These are phyloP conservation scores for Penicillium occitanis DNA, from an alignment of 2,329 filamentous ascomycete genomes.

Conservation along the genomic window DNA sequence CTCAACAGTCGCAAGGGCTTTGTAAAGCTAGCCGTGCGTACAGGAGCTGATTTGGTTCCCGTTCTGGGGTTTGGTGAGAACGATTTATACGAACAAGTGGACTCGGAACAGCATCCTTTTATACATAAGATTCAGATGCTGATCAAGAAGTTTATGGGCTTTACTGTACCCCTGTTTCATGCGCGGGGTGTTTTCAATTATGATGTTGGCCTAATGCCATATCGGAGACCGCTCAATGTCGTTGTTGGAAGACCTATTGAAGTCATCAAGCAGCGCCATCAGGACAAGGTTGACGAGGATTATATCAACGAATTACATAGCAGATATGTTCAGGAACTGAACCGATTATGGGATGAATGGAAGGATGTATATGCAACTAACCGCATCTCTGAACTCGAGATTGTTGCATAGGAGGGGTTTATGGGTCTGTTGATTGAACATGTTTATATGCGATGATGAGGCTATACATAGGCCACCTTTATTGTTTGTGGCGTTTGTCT, in stretches of 20 bases:
- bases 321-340: conserved; percentile 67
- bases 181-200: conserved; percentile 95
- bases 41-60: conserved; percentile 90
- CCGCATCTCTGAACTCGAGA: conserved; percentile 46
- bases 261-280: conserved; percentile 59
- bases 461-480: neutral
- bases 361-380: conserved; percentile 49
- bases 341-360: conserved; percentile 48
- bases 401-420: conserved; percentile 34
- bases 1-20: conserved; percentile 86
- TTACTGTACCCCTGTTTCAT: conserved; percentile 87
- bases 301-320: conserved; percentile 80
- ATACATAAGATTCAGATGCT: conserved; percentile 81
- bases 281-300: conserved; percentile 64
- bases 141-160: conserved; percentile 82
- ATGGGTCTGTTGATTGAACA: neutral
- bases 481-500: neutral
- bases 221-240: conserved; percentile 80
- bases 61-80: conserved; percentile 94
- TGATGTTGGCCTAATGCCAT: conserved; percentile 94
- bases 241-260: conserved; percentile 82
- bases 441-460: neutral
- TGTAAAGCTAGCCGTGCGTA: conserved; percentile 86
- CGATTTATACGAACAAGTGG: conserved; percentile 88
- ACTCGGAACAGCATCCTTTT: conserved; percentile 71